Evolutionary conservation across 2,329 filamentous ascomycete species (phyloP), one percentile per base, ranked within the genome.

Genomic region (Pseudogymnoascus sp.): DNA sequence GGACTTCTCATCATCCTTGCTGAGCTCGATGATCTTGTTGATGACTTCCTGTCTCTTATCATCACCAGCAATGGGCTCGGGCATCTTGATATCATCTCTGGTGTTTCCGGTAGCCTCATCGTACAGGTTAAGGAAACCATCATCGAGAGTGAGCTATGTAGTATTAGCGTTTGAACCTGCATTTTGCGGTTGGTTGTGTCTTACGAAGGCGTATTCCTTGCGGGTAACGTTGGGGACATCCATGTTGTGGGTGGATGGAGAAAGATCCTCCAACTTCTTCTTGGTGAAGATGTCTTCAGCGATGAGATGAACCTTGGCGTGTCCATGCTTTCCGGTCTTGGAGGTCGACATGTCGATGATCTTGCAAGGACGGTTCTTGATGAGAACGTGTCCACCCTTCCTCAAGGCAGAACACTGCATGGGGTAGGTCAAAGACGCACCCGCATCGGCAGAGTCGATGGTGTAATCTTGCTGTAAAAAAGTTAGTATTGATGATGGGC

Each of bases 301-400:
- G 76, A 97, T 89, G 74, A 99, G 83, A 83, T 99, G 93, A 79
- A 99, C 95, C 89, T 99, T 99, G 83, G 95, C 95, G 90, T 99
- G 96, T 80, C 95, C 95, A 90, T 99, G 95, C 91, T 99, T 99
- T 83, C 95, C 95, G 73, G 95, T 99, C 93, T 99, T 99, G 80
- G 95, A 99, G 84, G 95, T 99, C 73, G 92, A 96, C 96, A 99
- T 99, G 77, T 99, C 95, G 80, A 97, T 91, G 75, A 99, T 99
- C 90, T 97, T 99, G 93, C 95, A 99, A 75, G 95, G 96, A 75
- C 95, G 95, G 81, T 85, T 83, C 89, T 99, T 99, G 84, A 99
- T 97, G 79, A 93, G 88, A 80, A 99, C 95, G 86, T 90, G 89
- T 72, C 95, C 93, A 88, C 96, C 96, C 93, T 99, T 97, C 79